Evolutionary conservation across 225 moss, liverwort and hornwort genomes (phyloP), one percentile per base, ranked within the genome.

Genomic region (Ulota crispa): DNA sequence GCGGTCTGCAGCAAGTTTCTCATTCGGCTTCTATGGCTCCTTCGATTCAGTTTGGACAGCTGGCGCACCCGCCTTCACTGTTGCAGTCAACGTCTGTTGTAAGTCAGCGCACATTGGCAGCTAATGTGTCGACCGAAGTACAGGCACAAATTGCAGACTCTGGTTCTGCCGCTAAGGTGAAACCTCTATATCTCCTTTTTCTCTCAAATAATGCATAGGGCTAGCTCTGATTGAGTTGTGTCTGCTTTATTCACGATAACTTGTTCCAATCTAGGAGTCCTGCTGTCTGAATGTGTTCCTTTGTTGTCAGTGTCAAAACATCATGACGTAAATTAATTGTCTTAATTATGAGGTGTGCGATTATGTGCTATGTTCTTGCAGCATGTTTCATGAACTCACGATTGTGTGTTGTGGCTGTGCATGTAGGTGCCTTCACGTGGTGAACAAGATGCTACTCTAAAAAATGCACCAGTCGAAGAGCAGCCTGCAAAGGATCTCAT

Each of bases 1-100:
- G 77, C 79, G 90, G 89, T 54, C 87, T 87, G 59, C 92, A 91
- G 47, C 90, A 81, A 73, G 75, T 92, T 56, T 52, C 84, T 80
- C 77, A 89, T 81, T 78, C 88, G 23, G 79, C 87, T 65, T 77
- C 90, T 70, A 81, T 88, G 78, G 62, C 89, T 75, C 91, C 94
- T 32, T 42, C 93, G 41, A 94, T 99, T 71, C 98, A 99, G 80
- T 99, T 99, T 84, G 98, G 98, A 72, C 98, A 99, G 86, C 81
- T 99, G 68, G 89, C 90, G 71, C 93, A 94, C 28, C 78, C 86
- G 60, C 87, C 90, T 54, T 64, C 83, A 72, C 60, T 75, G 30
- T 50, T 85, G 64, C 89, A 69, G 82, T 70, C 90, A 11, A 62
- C 86, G 31, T 69, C 87, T 52, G 42, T 85, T 43, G 84, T 84